Evolutionary conservation across 345 rosid species (phyloP), one percentile per base, ranked within the genome.

Genomic region (Limnanthes douglasii): DNA sequence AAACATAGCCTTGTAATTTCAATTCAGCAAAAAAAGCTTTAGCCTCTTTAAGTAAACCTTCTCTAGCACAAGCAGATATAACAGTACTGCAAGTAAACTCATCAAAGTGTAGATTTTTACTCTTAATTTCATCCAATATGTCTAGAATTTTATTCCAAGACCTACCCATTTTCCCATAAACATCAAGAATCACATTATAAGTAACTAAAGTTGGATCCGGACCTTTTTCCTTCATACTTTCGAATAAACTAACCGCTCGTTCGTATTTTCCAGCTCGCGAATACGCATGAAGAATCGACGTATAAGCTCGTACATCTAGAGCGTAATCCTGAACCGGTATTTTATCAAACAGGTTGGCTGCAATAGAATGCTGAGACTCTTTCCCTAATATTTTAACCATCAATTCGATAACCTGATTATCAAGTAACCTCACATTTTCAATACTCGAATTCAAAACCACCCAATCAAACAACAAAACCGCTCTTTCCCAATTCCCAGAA

Each of bases 61-160:
- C 94, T 53, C 93, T 73, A 18, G 84, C 86, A 53, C 78, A 86
- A 23, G 97, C 97, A 21, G 97, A 60, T 25, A 86, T 32, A 43
- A 86, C 97, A 11, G 94, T 82, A 22, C 97, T 86, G 31, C 77
- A 81, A 46, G 97, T 82, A 34, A 86, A 86, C 39, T 86, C 97
- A 52, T 82, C 94, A 26, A 64, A 75, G 13, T 53, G 39, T 27
- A 82, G 62, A 14, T 84, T 70, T 46, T 48, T 57, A 55, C 51
- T 57, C 60, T 56, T 68, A 60, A 86, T 81, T 53, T 75, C 94
- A 26, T 73, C 78, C 53, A 86, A 43, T 25, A 86, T 70, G 1
- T 21, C 24, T 12, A 75, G 49, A 65, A 82, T 78, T 11, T 59
- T 78, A 8, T 51, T 20, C 81, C 92, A 78, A 3, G 97, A 86